Base-by-base conservation (phyloP, 2,329 filamentous ascomycete species). In the Cordyceps pruinosa region DNA sequence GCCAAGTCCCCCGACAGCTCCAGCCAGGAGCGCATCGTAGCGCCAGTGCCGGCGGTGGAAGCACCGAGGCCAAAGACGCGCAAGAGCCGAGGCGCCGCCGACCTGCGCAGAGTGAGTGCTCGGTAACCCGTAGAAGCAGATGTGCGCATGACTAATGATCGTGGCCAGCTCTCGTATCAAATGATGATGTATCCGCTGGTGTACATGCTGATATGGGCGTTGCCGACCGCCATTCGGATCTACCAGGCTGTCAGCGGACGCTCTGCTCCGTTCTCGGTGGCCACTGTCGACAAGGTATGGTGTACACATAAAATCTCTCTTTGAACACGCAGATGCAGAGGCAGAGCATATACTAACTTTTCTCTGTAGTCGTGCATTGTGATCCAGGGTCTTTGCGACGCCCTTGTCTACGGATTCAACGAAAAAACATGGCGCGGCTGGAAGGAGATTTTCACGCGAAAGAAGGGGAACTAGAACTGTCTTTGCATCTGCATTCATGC, bases 121-220 rank as follows among this genome's bases (percentile, higher is more conserved):
- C 5, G 12, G 2, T 9, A n/a, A 23, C 12, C 10, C 6, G 51
- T 61, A 21, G n/a, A n/a, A n/a, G n/a, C n/a, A n/a, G n/a, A n/a
- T n/a, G n/a, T n/a, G n/a, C n/a, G n/a, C n/a, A n/a, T n/a, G n/a
- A n/a, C n/a, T n/a, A n/a, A n/a, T n/a, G n/a, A n/a, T n/a, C n/a
- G n/a, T n/a, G n/a, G n/a, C 3, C 58, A 73, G 69, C 67, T 73
- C 41, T 72, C 73, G 1, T 69, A 71, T 30, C 68, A 72, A 42
- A 75, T 76, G 72, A 69, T 75, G 63, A 61, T 68, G 19, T 76
- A 76, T 57, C 73, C 73, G 3, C 58, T 75, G 1, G 68, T 71
- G 1, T 76, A 75, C 60, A 72, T 72, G 60, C 57, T 73, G 4
- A 68, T 75, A 30, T 76, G 73, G 73, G 68, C 68, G 1, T 68